A percentile compares a stretch with the other conserved stretches of the same genome.
Conservation (phyloP, 176 grass and related monocot genomes). For the Ensete glaucum region DNA sequence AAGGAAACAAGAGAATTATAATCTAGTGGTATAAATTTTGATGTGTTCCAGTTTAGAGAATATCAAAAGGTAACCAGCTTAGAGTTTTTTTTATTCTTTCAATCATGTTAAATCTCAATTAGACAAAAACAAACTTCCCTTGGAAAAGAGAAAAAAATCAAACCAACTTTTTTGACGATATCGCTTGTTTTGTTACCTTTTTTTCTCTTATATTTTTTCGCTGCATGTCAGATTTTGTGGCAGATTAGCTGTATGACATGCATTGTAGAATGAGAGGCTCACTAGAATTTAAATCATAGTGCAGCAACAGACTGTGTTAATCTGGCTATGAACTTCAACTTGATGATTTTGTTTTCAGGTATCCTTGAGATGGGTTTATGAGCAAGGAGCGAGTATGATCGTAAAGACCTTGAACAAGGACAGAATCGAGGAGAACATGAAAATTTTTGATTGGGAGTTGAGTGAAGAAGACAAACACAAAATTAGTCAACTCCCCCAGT, state of each 20-base stretch:
- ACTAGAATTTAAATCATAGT: no score
- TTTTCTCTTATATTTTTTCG: no score
- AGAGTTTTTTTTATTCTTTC: no score
- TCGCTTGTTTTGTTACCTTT: no score
- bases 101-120: no score
- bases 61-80: background rate
- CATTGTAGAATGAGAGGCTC: no score
- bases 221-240: no score
- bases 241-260: no score
- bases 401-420: constrained; percentile 51
- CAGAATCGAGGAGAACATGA: constrained; percentile 51
- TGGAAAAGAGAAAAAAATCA: no score
- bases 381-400: constrained; percentile 36
- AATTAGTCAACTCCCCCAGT: constrained; percentile 35
- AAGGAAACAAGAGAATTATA: background rate
- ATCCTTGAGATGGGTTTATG: constrained; percentile 49
- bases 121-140: no score
- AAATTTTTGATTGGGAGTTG: constrained; percentile 71
- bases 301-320: background rate
- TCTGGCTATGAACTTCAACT: background rate
- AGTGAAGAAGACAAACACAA: constrained; percentile 28
- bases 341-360: constrained; percentile 20
- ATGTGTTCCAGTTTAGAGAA: background rate
- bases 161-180: no score
- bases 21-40: background rate